Evolutionary conservation across 768 basidiomycete species (phyloP), one percentile per base, ranked within the genome.

Genomic region (Leccinum boreale): DNA sequence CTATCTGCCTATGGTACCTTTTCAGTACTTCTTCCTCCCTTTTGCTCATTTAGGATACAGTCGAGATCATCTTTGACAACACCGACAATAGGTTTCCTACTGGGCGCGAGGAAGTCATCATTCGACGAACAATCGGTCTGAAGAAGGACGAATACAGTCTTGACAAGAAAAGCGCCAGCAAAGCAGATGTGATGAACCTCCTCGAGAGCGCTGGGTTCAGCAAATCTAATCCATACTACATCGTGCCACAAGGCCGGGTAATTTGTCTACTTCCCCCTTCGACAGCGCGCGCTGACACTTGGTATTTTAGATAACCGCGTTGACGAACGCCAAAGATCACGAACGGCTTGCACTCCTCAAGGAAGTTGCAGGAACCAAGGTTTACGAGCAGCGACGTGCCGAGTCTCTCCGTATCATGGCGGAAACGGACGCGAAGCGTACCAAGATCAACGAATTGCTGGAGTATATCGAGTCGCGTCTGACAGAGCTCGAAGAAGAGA

Each of bases 71-170:
- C 1, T 98, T 98, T 69, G 96, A 98, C 77, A 98, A 97, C 73
- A 80, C 86, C 3, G 94, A 97, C 73, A 89, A 89, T 60, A 85
- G 97, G 3, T 98, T 99, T 71, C 94, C 94, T 1, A 98, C 94
- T 17, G 88, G 89, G 12, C 85, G 90, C 53, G 87, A 92, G 1
- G 92, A 94, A 60, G 84, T 97, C 46, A 84, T 91, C 29, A 79
- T 99, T 4, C 84, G 97, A 12, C 84, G 97, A 29, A 98, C 97
- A 2, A 98, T 99, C 56, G 97, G 97, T 51, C 71, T 94, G 45
- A 98, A 99, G 81, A 99, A 98, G 76, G 97, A 98, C 68, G 97
- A 98, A 76, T 99, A 98, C 75, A 92, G 90, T 62, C 79, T 98
- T 28, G 96, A 99, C 74, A 89, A 90, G 78, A 98, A 98, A 78